These are phyloP conservation scores for Yamadazyma nakazawae DNA, from an alignment of 805 yeast genomes.

Conservation along the genomic window DNA sequence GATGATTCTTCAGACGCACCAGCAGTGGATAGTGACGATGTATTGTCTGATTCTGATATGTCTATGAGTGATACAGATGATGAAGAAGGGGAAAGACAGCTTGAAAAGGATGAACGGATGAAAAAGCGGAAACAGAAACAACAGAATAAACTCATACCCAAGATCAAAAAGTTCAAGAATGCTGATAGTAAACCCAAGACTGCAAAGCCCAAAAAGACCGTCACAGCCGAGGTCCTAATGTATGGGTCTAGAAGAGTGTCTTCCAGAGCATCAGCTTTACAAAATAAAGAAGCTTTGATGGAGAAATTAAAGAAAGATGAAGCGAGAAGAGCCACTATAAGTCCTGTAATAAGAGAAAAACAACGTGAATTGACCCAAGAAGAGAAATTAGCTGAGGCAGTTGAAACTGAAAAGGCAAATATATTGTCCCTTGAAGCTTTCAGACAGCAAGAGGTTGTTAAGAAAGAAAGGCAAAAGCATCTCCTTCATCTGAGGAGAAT, in stretches of 20 bases:
- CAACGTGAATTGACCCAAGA: constrained; percentile 62
- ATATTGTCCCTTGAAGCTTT: constrained; percentile 69
- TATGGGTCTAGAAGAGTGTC: constrained; percentile 63
- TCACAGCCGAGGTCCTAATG: constrained; percentile 50
- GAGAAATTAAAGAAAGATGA: constrained; percentile 69
- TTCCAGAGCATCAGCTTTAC: constrained; percentile 71
- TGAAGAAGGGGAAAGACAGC: constrained; percentile 67
- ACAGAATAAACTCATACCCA: constrained; percentile 23
- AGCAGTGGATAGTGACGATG: constrained; percentile 42
- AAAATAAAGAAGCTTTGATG: constrained; percentile 72
- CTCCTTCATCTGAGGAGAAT: constrained; percentile 63
- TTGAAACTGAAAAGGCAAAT: constrained; percentile 79
- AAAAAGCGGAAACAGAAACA: constrained; percentile 27
- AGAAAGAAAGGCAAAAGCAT: constrained; percentile 74
- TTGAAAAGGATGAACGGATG: constrained; percentile 43
- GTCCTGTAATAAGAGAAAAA: constrained; percentile 40
- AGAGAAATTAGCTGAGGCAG: constrained; percentile 76
- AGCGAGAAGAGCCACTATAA: constrained; percentile 48
- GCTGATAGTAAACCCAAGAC: constrained; percentile 20
- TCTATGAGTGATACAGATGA: constrained; percentile 54
- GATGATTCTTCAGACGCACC: constrained; percentile 12
- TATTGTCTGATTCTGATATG: constrained; percentile 54
- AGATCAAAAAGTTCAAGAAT: constrained; percentile 30
- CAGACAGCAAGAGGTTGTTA: constrained; percentile 78
- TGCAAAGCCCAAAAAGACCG: constrained; percentile 27